Base-by-base conservation (phyloP, 2,329 filamentous ascomycete species). In the Orbilia oligospora region DNA sequence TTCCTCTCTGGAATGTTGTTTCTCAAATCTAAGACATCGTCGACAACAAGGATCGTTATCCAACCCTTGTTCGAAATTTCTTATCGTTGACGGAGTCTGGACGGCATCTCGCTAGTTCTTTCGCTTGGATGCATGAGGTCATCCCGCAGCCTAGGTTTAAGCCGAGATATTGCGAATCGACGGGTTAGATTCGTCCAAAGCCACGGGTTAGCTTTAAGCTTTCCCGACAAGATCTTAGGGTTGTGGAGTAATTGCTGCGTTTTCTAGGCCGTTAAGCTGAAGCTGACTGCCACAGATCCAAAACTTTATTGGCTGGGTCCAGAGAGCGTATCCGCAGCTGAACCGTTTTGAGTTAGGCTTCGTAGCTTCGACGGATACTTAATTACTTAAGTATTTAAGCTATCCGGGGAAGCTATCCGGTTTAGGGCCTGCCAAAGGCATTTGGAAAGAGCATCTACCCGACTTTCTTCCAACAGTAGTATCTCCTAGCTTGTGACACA, bases 31-130 rank as follows among this genome's bases (percentile, higher is more conserved):
- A n/a, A 69, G 51, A 49, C 49, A 12, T 51, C 14, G 56, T 56
- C 46, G 58, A 48, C 5, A 5, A 46, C 46, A 44, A 14, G 48
- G 69, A 24, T 65, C 36, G 41, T 53, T 76, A 63, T 53, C 71
- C 55, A 76, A 63, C 66, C 69, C 69, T 41, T 63, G 69, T 49
- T 41, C 0, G 36, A 38, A 30, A n/a, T 27, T 16, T 51, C 38
- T 71, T 77, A 77, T 71, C 72, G 33, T 55, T n/a, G 51, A 64
- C 72, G 72, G 72, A 77, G 61, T 53, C 30, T 56, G 72, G 49
- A 56, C 72, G 72, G 66, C 72, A 77, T 70, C 72, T 77, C 72
- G 72, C 72, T 66, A 61, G 49, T 38, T 22, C 10, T 36, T 65
- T 66, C 71, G 33, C 49, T 61, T 48, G 64, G 24, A 38, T 65